Conservation (phyloP, 305 asterid genomes). For the Plantago lanceolata region DNA sequence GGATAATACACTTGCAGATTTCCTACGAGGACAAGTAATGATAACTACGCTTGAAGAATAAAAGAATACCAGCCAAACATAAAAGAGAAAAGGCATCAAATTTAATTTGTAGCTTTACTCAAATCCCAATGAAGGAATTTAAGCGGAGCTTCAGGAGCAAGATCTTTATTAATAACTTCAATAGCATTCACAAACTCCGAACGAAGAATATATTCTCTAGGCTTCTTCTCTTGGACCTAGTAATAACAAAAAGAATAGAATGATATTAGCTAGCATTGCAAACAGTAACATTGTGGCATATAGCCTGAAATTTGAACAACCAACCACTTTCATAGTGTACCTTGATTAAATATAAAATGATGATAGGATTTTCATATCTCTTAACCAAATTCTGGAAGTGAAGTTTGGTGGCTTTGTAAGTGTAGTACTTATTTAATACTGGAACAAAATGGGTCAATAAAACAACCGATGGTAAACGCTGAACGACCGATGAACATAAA, state of each 20-base stretch:
- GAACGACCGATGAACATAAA: constrained; percentile 11
- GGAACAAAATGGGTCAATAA: constrained; percentile 29
- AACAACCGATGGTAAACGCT: constrained; percentile 16
- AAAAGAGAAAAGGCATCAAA: not conserved
- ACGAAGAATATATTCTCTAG: constrained; percentile 82
- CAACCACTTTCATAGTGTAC: constrained; percentile 33
- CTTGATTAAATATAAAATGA: constrained; percentile 87
- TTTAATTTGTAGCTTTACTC: constrained; percentile 71
- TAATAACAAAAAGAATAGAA: constrained; percentile 20
- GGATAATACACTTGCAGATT: constrained; percentile 58
- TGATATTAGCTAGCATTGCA: constrained; percentile 1
- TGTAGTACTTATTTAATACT: constrained; percentile 78
- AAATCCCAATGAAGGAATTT: constrained; percentile 97
- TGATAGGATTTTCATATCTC: constrained; percentile 92
- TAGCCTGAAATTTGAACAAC: constrained; percentile 12
- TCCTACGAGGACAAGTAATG: constrained; percentile 36
- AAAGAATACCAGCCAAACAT: not conserved
- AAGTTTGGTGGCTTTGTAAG: constrained; percentile 78
- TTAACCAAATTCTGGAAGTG: constrained; percentile 83
- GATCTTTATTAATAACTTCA: constrained; percentile 64
- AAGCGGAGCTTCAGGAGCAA: constrained; percentile 55
- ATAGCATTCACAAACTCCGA: constrained; percentile 83
- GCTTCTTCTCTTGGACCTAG: constrained; percentile 90
- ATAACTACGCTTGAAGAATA: constrained; percentile 6
- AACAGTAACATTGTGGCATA: constrained; percentile 13